These are phyloP conservation scores for Emergomyces africanus DNA, from an alignment of 2,329 filamentous ascomycete species.

Conservation along the genomic window DNA sequence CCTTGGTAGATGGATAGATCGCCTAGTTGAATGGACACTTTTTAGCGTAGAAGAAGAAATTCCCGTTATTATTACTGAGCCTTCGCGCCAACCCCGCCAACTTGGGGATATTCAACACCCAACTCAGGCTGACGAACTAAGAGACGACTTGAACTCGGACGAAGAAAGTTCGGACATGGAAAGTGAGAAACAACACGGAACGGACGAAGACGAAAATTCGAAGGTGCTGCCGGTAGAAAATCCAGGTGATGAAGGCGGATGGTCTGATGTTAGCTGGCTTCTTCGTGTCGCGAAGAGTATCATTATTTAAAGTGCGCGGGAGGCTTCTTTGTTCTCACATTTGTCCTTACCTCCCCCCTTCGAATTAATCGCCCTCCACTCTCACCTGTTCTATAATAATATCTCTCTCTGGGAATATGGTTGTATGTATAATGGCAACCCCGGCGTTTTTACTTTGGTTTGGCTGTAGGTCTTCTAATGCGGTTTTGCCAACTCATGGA, in stretches of 20 bases:
- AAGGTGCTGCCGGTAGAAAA: conserved; percentile 16
- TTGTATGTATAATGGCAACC: not conserved
- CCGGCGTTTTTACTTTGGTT: not conserved
- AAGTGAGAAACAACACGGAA: conserved; percentile 14
- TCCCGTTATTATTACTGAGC: conserved; percentile 1
- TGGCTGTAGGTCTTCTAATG: not conserved
- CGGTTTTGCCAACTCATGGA: not conserved
- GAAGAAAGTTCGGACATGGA: conserved; percentile 1
- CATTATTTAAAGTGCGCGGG: conserved; percentile 7
- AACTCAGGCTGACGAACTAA: not conserved
- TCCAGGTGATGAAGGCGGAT: conserved; percentile 33
- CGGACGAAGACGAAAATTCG: conserved; percentile 14
- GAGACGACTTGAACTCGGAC: conserved; percentile 15
- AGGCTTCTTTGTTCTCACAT: not conserved
- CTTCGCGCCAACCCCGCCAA: conserved; percentile 8
- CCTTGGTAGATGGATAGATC: conserved; percentile 44
- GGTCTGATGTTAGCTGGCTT: conserved; percentile 48
- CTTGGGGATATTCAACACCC: conserved; percentile 20
- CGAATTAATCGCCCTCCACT: not conserved
- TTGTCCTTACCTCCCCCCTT: not conserved
- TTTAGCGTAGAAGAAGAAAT: conserved; percentile 41
- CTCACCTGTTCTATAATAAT: not conserved
- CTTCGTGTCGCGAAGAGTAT: conserved; percentile 37
- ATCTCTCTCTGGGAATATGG: not conserved
- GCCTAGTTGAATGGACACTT: conserved; percentile 44